Evolutionary conservation across 805 yeast species (phyloP).

Genomic region (Hanseniaspora pseudoguilliermondii): DNA sequence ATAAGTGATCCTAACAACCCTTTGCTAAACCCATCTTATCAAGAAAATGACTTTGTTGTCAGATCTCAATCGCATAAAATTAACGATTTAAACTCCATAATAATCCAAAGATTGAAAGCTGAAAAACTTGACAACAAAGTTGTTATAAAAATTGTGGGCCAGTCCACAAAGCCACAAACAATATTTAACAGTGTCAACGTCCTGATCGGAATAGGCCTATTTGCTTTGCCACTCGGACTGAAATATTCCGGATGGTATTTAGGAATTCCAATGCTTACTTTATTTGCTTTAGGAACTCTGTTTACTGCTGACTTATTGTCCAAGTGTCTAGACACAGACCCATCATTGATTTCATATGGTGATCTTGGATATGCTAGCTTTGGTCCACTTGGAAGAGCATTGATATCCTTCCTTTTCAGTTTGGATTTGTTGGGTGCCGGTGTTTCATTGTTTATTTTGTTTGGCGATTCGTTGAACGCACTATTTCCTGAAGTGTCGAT

Average conservation of each 20-base stretch:
- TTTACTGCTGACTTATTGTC: conserved; percentile 68
- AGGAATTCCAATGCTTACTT: conserved; percentile 46
- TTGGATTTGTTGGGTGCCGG: conserved; percentile 71
- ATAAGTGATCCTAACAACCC: neutral
- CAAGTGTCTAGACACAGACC: conserved; percentile 66
- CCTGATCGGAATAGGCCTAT: conserved; percentile 60
- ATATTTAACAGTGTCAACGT: conserved; percentile 67
- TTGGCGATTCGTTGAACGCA: conserved; percentile 74
- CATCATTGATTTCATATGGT: conserved; percentile 71
- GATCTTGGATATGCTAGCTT: conserved; percentile 80
- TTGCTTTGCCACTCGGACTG: conserved; percentile 61
- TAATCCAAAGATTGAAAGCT: conserved; percentile 45
- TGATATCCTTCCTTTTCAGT: conserved; percentile 63
- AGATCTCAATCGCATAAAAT: conserved; percentile 36
- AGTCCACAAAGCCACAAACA: conserved; percentile 69
- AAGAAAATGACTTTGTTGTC: conserved; percentile 24
- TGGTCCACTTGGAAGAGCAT: conserved; percentile 60
- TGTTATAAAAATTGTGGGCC: conserved; percentile 63
- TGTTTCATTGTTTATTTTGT: conserved; percentile 65
- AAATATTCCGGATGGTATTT: conserved; percentile 56
- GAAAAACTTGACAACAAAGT: conserved; percentile 61
- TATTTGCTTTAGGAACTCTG: conserved; percentile 56
- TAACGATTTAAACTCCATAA: conserved; percentile 33
- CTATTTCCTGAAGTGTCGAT: conserved; percentile 43
- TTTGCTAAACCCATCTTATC: neutral